Base-by-base conservation (phyloP, 2,329 filamentous ascomycete species). In the Fusarium tupiense region DNA sequence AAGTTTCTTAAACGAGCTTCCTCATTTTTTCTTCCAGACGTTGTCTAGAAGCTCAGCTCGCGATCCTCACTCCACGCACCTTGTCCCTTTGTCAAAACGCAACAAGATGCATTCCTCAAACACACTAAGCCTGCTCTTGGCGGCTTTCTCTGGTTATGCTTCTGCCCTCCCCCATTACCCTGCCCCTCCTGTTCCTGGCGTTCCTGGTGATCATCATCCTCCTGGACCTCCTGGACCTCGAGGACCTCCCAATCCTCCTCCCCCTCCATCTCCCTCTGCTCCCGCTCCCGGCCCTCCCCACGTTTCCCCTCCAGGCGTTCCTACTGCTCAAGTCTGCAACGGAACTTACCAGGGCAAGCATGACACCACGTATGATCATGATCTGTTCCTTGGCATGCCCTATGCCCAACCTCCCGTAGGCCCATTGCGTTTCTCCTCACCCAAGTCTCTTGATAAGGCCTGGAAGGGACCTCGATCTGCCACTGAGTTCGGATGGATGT, bases 361-460 rank as follows among this genome's bases (percentile, higher is more conserved):
- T 33, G 71, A 62, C 16, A 22, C 50, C 9, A 61, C 49, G 16
- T 75, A 64, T n/a, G 58, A 74, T 22, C 73, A 75, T 37, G 73
- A 75, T 31, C 41, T 62, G 43, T 75, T 75, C 37, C 57, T 75
- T 14, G 73, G 73, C 5, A 68, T 75, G 56, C 70, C 73, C 3
- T 75, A 75, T 44, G 73, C 73, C 12, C 73, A 75, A 41, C 72
- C 73, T n/a, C 80, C 82, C 5, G 85, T 88, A 37, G 88, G 88
- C 1, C 80, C 86, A 31, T 86, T 86, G 2, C 86, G 90, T 9
- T 90, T 91, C 72, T 82, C 82, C 1, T 73, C 85, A 5, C 88
- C 89, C 0, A 83, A 87, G 70, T 78, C 87, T 3, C 78, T 91
- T 19, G 86, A 88, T 62, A 76, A 81, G 38, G 80, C 81, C 14